These are phyloP conservation scores for Chaetomium fimeti DNA, from an alignment of 495 filamentous ascomycete genomes.

Conservation along the genomic window DNA sequence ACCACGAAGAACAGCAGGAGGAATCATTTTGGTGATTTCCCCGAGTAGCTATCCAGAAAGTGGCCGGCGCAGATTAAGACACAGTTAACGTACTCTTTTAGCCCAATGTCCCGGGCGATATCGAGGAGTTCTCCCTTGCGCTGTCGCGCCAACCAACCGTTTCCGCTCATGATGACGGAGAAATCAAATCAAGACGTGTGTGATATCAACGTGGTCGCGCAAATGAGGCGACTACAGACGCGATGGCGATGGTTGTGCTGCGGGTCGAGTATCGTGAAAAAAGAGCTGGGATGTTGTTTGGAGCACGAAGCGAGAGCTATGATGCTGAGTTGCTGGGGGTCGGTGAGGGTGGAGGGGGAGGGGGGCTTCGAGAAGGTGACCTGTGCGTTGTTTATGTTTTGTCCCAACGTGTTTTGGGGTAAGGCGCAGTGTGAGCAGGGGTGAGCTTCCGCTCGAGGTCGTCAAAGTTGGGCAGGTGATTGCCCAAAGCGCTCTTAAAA, in stretches of 20 bases:
- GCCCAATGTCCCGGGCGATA: conserved; percentile 67
- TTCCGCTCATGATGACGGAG: conserved; percentile 38
- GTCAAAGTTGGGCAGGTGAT: background rate
- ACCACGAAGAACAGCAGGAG: background rate
- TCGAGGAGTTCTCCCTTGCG: conserved; percentile 79
- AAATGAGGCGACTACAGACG: conserved; percentile 35
- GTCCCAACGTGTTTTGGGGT: conserved; percentile 15
- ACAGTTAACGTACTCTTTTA: conserved; percentile 62
- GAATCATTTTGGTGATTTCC: background rate
- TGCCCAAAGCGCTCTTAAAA: conserved; percentile 13
- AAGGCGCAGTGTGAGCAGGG: background rate
- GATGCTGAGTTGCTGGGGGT: conserved; percentile 13
- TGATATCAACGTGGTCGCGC: conserved; percentile 29
- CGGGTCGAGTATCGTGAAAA: background rate
- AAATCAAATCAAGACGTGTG: background rate
- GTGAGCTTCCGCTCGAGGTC: conserved; percentile 1
- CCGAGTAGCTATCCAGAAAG: background rate
- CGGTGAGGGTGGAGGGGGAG: conserved; percentile 10
- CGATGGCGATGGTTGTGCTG: conserved; percentile 23
- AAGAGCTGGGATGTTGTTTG: conserved; percentile 1
- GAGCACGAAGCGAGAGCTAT: conserved; percentile 3
- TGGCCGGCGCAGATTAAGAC: background rate
- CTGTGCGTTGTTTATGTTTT: conserved; percentile 24
- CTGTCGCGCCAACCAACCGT: conserved; percentile 77
- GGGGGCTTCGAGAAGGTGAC: conserved; percentile 6